Percentiles rank a stretch among this genome's conserved stretches.
phyloP scores from a whole-genome alignment of 208 protist genomes.

The Angomonas deanei region DNA sequence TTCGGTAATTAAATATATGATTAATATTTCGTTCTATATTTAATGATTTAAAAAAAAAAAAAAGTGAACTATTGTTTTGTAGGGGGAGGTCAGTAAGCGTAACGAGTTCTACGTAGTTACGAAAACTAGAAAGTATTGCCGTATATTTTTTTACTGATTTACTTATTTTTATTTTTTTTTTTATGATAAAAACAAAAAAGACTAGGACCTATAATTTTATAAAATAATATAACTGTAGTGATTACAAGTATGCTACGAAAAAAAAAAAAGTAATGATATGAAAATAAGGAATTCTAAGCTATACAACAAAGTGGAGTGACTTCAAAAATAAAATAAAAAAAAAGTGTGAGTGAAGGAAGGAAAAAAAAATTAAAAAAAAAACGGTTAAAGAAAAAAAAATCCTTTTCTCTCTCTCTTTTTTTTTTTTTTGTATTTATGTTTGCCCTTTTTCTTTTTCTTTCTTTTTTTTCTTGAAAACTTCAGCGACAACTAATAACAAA shows the following conservation, averaged over 20 bases:
- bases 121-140: neutral
- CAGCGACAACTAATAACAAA: neutral
- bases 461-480: neutral
- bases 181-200: neutral
- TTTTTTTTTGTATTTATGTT: conserved; percentile 1
- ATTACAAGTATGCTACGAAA: neutral
- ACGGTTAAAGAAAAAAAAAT: neutral
- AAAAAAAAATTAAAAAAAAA: neutral
- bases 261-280: too few relatives aligned
- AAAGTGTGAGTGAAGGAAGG: conserved; percentile 2
- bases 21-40: neutral
- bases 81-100: neutral
- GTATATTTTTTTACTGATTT: neutral
- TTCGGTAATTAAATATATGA: neutral
- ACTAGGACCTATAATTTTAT: too few relatives aligned
- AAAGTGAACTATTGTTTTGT: conserved; percentile 2
- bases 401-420: conserved; percentile 4
- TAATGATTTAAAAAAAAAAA: conserved; percentile 13
- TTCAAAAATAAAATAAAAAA: conserved; percentile 3
- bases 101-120: neutral
- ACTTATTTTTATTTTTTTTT: neutral
- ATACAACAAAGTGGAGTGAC: neutral
- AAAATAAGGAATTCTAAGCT: neutral
- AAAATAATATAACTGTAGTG: too few relatives aligned
- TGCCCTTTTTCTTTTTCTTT: conserved; percentile 2